A percentile compares a stretch with the other conserved stretches of the same genome.
Conservation (phyloP, 2,329 filamentous ascomycete species). For the Pyrenophora teres region DNA sequence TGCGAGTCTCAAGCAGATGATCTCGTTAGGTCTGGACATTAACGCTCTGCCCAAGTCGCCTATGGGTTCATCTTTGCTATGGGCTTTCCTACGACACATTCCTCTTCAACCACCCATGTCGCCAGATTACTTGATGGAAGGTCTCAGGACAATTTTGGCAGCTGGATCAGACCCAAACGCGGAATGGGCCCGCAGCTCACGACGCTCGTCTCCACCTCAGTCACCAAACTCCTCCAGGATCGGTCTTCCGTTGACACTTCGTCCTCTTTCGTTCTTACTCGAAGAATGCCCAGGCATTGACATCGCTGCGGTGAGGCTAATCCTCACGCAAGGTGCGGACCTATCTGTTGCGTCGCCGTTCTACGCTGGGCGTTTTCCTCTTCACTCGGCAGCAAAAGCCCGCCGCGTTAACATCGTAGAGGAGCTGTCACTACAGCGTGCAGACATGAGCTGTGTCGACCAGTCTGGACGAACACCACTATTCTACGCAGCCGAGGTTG, state of each 20-base stretch:
- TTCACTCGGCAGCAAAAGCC: conserved; percentile 34
- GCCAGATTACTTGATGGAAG: conserved; percentile 23
- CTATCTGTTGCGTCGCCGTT: conserved; percentile 25
- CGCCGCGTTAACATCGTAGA: conserved; percentile 34
- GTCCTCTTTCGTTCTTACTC: conserved; percentile 33
- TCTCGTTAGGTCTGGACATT: conserved; percentile 34
- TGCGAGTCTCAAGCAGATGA: conserved; percentile 26
- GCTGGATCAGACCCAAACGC: conserved; percentile 29
- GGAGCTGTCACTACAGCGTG: conserved; percentile 24
- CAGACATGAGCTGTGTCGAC: conserved; percentile 26
- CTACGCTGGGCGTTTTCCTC: conserved; percentile 31
- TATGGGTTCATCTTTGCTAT: conserved; percentile 26
- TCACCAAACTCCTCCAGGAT: conserved; percentile 11
- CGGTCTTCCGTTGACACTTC: conserved; percentile 13
- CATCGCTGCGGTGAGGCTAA: conserved; percentile 26
- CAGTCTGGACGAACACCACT: conserved; percentile 25
- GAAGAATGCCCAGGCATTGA: conserved; percentile 29
- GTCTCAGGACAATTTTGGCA: conserved; percentile 22
- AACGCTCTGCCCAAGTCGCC: conserved; percentile 24
- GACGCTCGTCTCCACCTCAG: conserved; percentile 15
- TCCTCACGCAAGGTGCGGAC: conserved; percentile 28
- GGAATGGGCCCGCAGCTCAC: conserved; percentile 14
- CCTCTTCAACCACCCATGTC: conserved; percentile 18
- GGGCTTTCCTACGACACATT: conserved; percentile 29
- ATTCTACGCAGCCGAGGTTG: conserved; percentile 27